Evolutionary conservation across 2,329 filamentous ascomycete genomes (phyloP).

Genomic region (Neurospora sp.): DNA sequence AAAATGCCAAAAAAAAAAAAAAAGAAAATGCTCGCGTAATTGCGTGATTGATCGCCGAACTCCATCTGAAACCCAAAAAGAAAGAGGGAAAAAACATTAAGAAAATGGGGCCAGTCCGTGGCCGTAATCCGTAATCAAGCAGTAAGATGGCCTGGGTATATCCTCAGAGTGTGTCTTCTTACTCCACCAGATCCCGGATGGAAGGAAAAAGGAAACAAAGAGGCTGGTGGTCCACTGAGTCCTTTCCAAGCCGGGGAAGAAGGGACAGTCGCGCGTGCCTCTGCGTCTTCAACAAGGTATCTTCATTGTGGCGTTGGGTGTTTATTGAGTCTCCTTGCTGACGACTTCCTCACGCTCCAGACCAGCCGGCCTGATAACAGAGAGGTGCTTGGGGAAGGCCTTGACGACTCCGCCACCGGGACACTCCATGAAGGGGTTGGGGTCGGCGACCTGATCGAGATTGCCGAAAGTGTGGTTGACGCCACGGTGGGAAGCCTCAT

Average conservation of each 20-base stretch:
- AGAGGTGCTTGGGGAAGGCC: slow-evolving; percentile 7
- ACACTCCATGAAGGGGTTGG: slow-evolving; percentile 74
- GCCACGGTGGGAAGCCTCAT: slow-evolving; percentile 77
- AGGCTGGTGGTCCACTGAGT: background rate
- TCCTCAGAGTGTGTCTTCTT: background rate
- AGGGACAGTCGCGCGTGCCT: background rate
- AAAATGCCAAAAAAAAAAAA: background rate
- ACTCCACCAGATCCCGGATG: background rate
- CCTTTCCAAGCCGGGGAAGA: background rate
- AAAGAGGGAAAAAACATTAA: background rate
- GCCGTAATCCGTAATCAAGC: background rate
- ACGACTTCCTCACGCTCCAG: slow-evolving; percentile 10
- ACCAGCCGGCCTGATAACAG: slow-evolving; percentile 8
- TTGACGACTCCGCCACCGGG: slow-evolving; percentile 23
- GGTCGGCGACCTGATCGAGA: slow-evolving; percentile 72
- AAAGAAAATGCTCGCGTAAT: background rate
- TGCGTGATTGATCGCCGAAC: background rate
- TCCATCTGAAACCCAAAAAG: background rate
- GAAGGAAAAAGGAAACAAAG: background rate
- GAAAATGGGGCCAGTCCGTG: background rate
- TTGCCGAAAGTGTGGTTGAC: slow-evolving; percentile 94
- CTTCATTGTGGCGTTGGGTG: background rate
- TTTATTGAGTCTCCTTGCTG: background rate
- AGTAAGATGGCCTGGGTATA: background rate
- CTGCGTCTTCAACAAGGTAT: background rate